phyloP scores from a whole-genome alignment of 2,329 filamentous ascomycete species.

The Oidium heveae region DNA sequence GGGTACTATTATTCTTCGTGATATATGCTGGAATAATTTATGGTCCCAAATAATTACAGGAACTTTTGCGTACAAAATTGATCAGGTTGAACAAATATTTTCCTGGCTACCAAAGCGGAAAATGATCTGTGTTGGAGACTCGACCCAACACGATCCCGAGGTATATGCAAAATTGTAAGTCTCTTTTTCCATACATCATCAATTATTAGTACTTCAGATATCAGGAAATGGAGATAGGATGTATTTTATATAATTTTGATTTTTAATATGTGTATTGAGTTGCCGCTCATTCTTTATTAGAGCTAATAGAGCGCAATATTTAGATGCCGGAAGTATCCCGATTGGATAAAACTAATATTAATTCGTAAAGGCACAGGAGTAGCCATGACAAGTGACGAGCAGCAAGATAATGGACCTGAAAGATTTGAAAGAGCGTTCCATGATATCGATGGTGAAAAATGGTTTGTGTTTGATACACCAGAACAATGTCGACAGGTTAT shows the following conservation, averaged over 20 bases:
- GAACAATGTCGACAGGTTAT: slow-evolving; percentile 25
- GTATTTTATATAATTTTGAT: neutral
- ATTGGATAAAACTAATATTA: slow-evolving; percentile 62
- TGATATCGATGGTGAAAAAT: slow-evolving; percentile 40
- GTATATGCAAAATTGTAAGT: slow-evolving; percentile 58
- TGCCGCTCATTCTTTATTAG: neutral
- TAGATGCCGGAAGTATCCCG: slow-evolving; percentile 36
- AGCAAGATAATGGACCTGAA: slow-evolving; percentile 36
- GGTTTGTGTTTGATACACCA: slow-evolving; percentile 65
- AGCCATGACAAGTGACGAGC: slow-evolving; percentile 35
- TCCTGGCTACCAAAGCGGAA: slow-evolving; percentile 53
- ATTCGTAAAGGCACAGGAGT: slow-evolving; percentile 67
- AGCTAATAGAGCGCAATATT: slow-evolving; percentile 2
- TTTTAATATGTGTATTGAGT: neutral
- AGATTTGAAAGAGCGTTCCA: slow-evolving; percentile 70
- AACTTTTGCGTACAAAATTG: slow-evolving; percentile 67
- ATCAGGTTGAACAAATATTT: slow-evolving; percentile 54
- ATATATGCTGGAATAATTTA: slow-evolving; percentile 68
- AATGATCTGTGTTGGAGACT: slow-evolving; percentile 72
- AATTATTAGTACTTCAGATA: neutral
- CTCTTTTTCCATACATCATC: neutral
- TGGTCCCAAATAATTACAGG: slow-evolving; percentile 55
- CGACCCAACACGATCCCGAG: slow-evolving; percentile 77
- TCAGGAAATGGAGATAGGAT: too few species aligned
- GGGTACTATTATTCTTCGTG: slow-evolving; percentile 63